These are phyloP conservation scores for Byssoonygena ceratinophila DNA, from an alignment of 2,329 filamentous ascomycete genomes.

Conservation along the genomic window DNA sequence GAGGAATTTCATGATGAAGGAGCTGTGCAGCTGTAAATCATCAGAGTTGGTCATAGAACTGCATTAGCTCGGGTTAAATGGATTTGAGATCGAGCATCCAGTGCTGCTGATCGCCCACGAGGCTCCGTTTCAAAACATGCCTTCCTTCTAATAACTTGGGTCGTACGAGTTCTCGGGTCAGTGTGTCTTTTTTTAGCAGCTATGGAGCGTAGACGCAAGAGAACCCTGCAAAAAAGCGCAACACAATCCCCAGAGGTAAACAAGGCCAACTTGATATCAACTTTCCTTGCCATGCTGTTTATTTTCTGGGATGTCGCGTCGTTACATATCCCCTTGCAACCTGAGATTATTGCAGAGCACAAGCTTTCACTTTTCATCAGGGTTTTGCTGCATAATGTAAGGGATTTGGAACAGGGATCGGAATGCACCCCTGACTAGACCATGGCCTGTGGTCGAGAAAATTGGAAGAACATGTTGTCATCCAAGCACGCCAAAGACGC, in stretches of 20 bases:
- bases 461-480: background rate
- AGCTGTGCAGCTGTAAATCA: too few relatives aligned
- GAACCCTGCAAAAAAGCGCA: background rate
- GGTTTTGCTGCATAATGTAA: background rate
- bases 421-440: conserved; percentile 2
- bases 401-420: conserved; percentile 6
- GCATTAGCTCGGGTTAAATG: background rate
- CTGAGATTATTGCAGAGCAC: background rate
- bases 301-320: background rate
- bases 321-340: background rate
- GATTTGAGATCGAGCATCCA: background rate
- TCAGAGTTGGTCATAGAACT: too few relatives aligned
- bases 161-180: background rate
- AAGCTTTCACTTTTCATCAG: conserved; percentile 1
- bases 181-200: background rate
- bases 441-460: background rate
- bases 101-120: background rate
- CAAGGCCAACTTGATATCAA: background rate
- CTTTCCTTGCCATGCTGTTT: background rate
- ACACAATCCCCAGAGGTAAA: background rate
- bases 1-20: too few relatives aligned
- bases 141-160: background rate
- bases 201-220: too few relatives aligned
- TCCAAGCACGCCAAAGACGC: too few relatives aligned
- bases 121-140: background rate